These are phyloP conservation scores for Mycena polygramma DNA, from an alignment of 768 basidiomycete species.

Conservation along the genomic window DNA sequence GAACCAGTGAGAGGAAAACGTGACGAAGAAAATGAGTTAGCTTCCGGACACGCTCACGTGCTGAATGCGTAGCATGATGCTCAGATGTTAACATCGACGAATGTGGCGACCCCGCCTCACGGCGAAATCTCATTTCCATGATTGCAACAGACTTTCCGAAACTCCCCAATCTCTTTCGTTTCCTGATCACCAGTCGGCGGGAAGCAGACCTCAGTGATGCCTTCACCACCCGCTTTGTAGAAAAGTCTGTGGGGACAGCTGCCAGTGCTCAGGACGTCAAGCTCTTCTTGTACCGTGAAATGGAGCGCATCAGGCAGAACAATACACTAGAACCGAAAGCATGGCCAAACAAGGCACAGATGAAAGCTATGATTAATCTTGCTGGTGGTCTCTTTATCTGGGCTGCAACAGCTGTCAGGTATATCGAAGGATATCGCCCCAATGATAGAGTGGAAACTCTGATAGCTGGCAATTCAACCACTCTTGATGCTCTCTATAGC, in stretches of 20 bases:
- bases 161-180: not conserved
- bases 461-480: not conserved
- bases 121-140: not conserved
- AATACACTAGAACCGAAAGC: not conserved
- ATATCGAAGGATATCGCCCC: not conserved
- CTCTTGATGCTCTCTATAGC: not conserved
- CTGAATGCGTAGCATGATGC: not conserved
- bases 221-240: not conserved
- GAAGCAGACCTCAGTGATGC: constrained; percentile 1
- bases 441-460: not conserved
- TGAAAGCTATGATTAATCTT: not conserved
- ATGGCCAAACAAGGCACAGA: not conserved
- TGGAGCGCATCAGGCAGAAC: not conserved
- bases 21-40: no score
- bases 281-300: not conserved
- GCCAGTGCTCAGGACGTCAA: not conserved
- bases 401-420: constrained; percentile 3
- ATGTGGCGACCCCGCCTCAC: not conserved
- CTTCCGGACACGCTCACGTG: not conserved
- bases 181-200: not conserved
- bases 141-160: not conserved
- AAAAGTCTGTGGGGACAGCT: not conserved
- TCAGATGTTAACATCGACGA: not conserved
- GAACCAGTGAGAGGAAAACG: no score
- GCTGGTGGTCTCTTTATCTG: constrained; percentile 5